phyloP scores from a whole-genome alignment of 345 rosid genomes.

The Eutrema yunnanense region DNA sequence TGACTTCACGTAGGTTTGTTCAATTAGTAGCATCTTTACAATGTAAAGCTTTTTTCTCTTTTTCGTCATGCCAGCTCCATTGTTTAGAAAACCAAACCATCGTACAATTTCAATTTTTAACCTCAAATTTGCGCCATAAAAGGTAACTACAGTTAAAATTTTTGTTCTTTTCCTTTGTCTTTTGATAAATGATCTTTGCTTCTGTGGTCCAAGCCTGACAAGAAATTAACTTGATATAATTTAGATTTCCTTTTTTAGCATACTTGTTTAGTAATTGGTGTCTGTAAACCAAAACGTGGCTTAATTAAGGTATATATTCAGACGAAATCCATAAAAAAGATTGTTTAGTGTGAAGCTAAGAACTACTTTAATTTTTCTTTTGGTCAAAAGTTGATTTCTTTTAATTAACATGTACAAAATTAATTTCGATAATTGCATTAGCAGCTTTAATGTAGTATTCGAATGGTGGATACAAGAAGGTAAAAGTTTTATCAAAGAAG shows the following conservation, averaged over 20 bases:
- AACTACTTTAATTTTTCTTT: neutral
- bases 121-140: neutral
- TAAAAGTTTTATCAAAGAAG: neutral
- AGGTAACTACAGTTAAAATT: constrained; percentile 8
- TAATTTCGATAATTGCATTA: neutral
- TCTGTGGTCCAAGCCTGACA: neutral
- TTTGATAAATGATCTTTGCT: neutral
- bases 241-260: neutral
- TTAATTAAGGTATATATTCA: neutral
- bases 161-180: neutral
- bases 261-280: neutral
- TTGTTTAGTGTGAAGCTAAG: neutral
- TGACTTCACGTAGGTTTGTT: constrained; percentile 37
- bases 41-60: constrained; percentile 47
- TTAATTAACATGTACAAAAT: neutral
- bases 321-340: neutral
- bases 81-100: constrained; percentile 16
- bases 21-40: constrained; percentile 29
- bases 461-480: neutral
- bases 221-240: neutral
- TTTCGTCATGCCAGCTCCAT: constrained; percentile 15
- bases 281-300: neutral
- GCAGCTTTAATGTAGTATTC: neutral
- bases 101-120: constrained; percentile 21
- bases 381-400: neutral